These are phyloP conservation scores for Mycogone perniciosa DNA, from an alignment of 2,329 filamentous ascomycete genomes.

Conservation along the genomic window DNA sequence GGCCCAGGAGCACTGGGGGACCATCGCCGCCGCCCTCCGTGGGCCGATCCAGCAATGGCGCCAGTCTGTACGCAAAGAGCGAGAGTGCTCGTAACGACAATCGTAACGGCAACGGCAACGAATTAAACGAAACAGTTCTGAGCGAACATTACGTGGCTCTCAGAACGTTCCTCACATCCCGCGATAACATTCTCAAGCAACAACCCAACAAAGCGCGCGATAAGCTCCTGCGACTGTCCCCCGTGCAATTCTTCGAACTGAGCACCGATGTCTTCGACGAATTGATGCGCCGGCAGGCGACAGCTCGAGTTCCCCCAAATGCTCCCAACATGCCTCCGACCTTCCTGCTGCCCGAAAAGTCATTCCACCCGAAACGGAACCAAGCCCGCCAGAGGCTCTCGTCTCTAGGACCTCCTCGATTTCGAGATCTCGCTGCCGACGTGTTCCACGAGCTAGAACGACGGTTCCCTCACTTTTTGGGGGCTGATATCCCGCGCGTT, in stretches of 20 bases:
- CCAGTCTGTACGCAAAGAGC: conserved; percentile 59
- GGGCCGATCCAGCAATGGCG: conserved; percentile 76
- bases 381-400: conserved; percentile 94
- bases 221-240: conserved; percentile 82
- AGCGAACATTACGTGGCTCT: conserved; percentile 77
- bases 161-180: conserved; percentile 68
- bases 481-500: conserved; percentile 59
- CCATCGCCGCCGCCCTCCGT: conserved; percentile 87
- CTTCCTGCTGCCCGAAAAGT: conserved; percentile 75
- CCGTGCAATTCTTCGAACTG: conserved; percentile 92
- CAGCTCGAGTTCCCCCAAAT: conserved; percentile 48
- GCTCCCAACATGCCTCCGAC: conserved; percentile 53
- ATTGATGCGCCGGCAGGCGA: conserved; percentile 75
- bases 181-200: conserved; percentile 67
- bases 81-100: conserved; percentile 59
- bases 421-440: conserved; percentile 88
- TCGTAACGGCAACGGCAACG: conserved; percentile 48
- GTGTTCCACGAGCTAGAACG: conserved; percentile 94
- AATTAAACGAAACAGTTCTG: conserved; percentile 53
- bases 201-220: conserved; percentile 86
- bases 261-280: conserved; percentile 98
- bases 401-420: conserved; percentile 77
- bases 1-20: conserved; percentile 51
- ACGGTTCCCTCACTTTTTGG: conserved; percentile 75
- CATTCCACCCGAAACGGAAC: conserved; percentile 94